A percentile compares a stretch with the other conserved stretches of the same genome.
phyloP scores from a whole-genome alignment of 805 yeast genomes.

The Sugiyamaella mastotermitis region DNA sequence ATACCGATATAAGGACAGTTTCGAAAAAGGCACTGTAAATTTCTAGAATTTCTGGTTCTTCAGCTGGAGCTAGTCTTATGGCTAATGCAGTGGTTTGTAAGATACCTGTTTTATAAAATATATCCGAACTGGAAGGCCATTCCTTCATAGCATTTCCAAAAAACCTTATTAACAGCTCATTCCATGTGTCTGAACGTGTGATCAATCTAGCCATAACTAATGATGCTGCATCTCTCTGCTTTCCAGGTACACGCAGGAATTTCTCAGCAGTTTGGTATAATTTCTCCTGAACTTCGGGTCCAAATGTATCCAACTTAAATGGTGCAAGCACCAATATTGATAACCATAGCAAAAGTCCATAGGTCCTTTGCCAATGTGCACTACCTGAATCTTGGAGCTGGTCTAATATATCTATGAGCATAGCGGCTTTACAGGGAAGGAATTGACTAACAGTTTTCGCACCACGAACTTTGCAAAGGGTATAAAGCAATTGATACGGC shows the following conservation, averaged over 20 bases:
- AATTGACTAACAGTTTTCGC: slow-evolving; percentile 53
- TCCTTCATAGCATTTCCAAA: slow-evolving; percentile 9
- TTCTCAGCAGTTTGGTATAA: slow-evolving; percentile 34
- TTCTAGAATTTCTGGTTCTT: background rate
- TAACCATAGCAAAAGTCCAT: slow-evolving; percentile 62
- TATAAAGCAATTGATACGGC: slow-evolving; percentile 44
- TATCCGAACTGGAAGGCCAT: background rate
- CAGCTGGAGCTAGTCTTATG: background rate
- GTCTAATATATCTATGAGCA: slow-evolving; percentile 36
- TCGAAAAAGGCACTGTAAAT: background rate
- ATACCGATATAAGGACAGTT: background rate
- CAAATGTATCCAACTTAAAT: slow-evolving; percentile 47
- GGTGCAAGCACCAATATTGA: slow-evolving; percentile 68
- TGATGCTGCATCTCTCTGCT: slow-evolving; percentile 51
- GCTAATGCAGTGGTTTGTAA: slow-evolving; percentile 35
- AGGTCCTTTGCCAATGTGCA: slow-evolving; percentile 42
- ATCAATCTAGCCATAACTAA: slow-evolving; percentile 47
- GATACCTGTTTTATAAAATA: slow-evolving; percentile 33
- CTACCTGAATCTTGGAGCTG: slow-evolving; percentile 19
- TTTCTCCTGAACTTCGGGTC: slow-evolving; percentile 25
- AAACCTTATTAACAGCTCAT: slow-evolving; percentile 28
- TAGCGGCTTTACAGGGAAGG: slow-evolving; percentile 53
- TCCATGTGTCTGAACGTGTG: slow-evolving; percentile 40
- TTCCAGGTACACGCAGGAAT: slow-evolving; percentile 43
- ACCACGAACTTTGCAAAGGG: slow-evolving; percentile 59